Conservation (phyloP, 257 asterid species). For the Euphrasia confusa region DNA sequence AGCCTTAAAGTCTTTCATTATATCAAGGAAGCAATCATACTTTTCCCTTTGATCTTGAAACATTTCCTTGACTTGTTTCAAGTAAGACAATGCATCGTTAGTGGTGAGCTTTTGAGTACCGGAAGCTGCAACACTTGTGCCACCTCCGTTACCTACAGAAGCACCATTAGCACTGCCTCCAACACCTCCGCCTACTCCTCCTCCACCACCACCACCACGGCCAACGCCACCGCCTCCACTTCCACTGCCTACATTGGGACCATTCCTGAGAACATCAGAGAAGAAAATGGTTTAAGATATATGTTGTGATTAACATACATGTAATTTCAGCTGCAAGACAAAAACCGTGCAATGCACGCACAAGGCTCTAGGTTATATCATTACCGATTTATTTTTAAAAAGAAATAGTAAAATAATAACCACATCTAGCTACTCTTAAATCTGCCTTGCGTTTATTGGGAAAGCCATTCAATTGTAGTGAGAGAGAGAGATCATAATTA, state of each 20-base stretch:
- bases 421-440: background rate
- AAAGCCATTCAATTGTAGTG: slow-evolving; percentile 1
- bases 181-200: slow-evolving; percentile 25
- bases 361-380: slow-evolving; percentile 14
- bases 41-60: slow-evolving; percentile 60
- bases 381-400: background rate
- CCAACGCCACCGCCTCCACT: slow-evolving; percentile 26
- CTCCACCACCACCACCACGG: slow-evolving; percentile 27
- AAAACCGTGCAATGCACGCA: slow-evolving; percentile 8
- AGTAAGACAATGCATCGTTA: slow-evolving; percentile 50
- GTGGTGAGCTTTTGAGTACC: slow-evolving; percentile 51
- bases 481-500: background rate
- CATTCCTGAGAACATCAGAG: slow-evolving; percentile 30
- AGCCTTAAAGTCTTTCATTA: slow-evolving; percentile 66
- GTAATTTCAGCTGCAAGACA: background rate
- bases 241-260: slow-evolving; percentile 23
- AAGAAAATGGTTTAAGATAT: slow-evolving; percentile 7
- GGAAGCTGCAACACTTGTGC: slow-evolving; percentile 33
- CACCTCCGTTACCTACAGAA: slow-evolving; percentile 31
- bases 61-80: slow-evolving; percentile 63
- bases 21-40: slow-evolving; percentile 60
- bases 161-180: slow-evolving; percentile 29
- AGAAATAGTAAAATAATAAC: background rate
- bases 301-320: background rate
- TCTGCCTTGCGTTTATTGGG: background rate